These are phyloP conservation scores for Verticillium zaregamsianum DNA, from an alignment of 2,329 filamentous ascomycete species.

Conservation along the genomic window DNA sequence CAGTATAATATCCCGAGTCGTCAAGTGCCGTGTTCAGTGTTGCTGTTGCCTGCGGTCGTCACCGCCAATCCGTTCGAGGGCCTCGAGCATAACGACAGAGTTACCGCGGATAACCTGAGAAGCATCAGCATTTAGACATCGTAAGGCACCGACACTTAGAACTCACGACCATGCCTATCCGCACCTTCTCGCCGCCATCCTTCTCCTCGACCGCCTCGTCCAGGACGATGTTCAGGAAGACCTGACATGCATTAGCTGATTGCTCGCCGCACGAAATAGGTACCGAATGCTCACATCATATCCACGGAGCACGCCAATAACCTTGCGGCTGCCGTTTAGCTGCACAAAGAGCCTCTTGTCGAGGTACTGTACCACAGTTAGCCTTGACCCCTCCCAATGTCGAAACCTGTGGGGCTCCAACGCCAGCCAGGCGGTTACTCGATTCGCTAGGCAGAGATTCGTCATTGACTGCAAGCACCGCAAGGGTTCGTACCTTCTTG, in stretches of 20 bases:
- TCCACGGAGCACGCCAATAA: constrained; percentile 87
- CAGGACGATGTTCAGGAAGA: constrained; percentile 96
- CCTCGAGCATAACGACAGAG: constrained; percentile 97
- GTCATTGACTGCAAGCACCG: constrained; percentile 13
- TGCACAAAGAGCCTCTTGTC: constrained; percentile 98
- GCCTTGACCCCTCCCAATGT: background rate
- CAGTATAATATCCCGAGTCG: background rate
- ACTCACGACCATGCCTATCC: constrained; percentile 87
- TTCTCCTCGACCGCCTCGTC: constrained; percentile 97
- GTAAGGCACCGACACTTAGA: background rate
- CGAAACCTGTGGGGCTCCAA: background rate
- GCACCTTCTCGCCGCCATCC: constrained; percentile 81
- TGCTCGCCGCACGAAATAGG: background rate
- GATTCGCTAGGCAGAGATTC: background rate
- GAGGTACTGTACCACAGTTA: constrained; percentile 67
- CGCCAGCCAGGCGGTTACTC: background rate
- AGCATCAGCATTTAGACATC: constrained; percentile 18
- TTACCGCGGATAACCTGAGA: constrained; percentile 88
- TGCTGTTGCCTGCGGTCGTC: constrained; percentile 44
- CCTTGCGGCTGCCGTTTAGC: constrained; percentile 95
- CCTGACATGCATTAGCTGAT: constrained; percentile 46
- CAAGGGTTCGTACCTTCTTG: constrained; percentile 71
- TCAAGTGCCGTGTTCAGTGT: background rate
- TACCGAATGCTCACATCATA: constrained; percentile 71
- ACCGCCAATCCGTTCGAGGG: constrained; percentile 63